Conservation (phyloP, 345 rosid species). For the Bruguiera parviflora region DNA sequence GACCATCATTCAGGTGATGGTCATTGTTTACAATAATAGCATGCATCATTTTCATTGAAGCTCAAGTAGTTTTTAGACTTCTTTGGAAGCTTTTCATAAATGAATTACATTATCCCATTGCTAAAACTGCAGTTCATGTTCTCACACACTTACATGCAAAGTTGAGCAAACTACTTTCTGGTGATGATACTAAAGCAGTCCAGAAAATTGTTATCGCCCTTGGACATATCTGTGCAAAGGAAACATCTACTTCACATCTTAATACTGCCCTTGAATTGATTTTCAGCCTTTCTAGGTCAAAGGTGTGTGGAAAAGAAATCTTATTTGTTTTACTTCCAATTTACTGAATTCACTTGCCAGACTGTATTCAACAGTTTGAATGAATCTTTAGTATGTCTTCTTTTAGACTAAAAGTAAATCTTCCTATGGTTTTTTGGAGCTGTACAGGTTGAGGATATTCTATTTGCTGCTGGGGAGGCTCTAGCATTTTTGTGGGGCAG, state of each 20-base stretch:
- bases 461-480: constrained; percentile 97
- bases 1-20: constrained; percentile 62
- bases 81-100: neutral
- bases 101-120: constrained; percentile 14
- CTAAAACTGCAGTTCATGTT: constrained; percentile 54
- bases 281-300: constrained; percentile 80
- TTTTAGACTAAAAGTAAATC: neutral
- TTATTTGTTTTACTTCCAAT: neutral
- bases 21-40: constrained; percentile 8
- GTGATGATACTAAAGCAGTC: constrained; percentile 79
- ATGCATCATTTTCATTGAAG: constrained; percentile 4
- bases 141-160: constrained; percentile 60
- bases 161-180: constrained; percentile 70
- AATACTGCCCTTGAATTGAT: constrained; percentile 68
- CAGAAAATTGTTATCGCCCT: constrained; percentile 75
- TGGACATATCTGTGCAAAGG: constrained; percentile 77
- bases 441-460: constrained; percentile 85
- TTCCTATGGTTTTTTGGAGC: constrained; percentile 10
- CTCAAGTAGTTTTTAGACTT: constrained; percentile 1
- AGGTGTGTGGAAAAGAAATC: constrained; percentile 43
- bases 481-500: constrained; percentile 92
- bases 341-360: neutral
- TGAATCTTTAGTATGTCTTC: neutral
- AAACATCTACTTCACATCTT: constrained; percentile 59
- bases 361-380: neutral